Conservation (phyloP, 371 early-diverging fungal species). For the Apophysomyces ossiformis region DNA sequence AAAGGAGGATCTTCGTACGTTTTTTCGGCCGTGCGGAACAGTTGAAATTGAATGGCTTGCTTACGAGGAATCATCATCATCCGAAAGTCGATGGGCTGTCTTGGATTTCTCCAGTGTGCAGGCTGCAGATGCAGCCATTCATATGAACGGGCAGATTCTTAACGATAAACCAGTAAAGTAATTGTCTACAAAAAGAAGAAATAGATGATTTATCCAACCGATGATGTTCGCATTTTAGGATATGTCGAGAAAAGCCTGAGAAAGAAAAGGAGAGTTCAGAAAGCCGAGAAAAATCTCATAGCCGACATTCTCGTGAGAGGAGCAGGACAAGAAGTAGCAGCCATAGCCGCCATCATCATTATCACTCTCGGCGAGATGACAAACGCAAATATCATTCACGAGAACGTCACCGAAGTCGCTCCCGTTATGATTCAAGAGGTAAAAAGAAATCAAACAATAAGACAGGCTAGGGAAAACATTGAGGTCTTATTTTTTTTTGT, state of each 20-base stretch:
- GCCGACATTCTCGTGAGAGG: neutral
- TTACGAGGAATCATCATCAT: conserved; percentile 56
- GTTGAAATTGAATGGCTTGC: conserved; percentile 27
- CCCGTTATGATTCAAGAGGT: conserved; percentile 2
- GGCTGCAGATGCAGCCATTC: conserved; percentile 60
- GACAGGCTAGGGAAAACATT: neutral
- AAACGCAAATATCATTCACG: conserved; percentile 8
- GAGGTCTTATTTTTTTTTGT: neutral
- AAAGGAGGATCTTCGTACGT: conserved; percentile 57
- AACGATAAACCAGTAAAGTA: conserved; percentile 49
- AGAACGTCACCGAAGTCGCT: conserved; percentile 8
- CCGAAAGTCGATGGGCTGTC: conserved; percentile 72
- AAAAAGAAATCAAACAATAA: neutral
- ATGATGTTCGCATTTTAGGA: neutral
- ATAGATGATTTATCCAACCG: neutral
- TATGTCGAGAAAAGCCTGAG: conserved; percentile 2
- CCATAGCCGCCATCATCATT: neutral
- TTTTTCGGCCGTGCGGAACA: conserved; percentile 61
- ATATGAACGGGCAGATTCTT: conserved; percentile 60
- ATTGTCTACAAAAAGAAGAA: neutral
- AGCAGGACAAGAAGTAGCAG: neutral
- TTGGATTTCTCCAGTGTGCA: conserved; percentile 71
- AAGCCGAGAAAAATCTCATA: neutral
- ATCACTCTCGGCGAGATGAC: conserved; percentile 1
- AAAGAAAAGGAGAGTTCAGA: neutral